phyloP scores from a whole-genome alignment of 2,329 filamentous ascomycete genomes.

The Aspergillus sojae region DNA sequence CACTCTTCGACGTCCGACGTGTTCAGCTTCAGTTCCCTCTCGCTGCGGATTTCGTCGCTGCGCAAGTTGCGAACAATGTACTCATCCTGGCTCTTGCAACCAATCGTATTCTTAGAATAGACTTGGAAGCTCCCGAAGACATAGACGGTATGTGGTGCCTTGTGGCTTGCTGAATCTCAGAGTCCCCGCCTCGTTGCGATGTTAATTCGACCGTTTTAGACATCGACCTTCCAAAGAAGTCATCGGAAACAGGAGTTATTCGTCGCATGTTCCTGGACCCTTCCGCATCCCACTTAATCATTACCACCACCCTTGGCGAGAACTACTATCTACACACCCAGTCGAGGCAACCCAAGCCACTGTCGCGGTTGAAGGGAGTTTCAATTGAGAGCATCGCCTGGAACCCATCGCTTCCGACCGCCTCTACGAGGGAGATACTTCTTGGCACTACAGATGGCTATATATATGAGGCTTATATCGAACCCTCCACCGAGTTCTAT shows the following conservation, averaged over 20 bases:
- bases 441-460: conserved; percentile 91
- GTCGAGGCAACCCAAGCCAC: conserved; percentile 79
- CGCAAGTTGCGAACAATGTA: conserved; percentile 96
- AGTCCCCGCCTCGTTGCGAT: conserved; percentile 2
- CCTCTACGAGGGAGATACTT: conserved; percentile 91
- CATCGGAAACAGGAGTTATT: conserved; percentile 88
- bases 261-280: conserved; percentile 96
- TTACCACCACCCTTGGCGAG: conserved; percentile 88
- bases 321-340: conserved; percentile 98
- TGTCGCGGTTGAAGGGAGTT: conserved; percentile 82
- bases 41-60: conserved; percentile 92
- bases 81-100: conserved; percentile 89
- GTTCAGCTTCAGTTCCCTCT: conserved; percentile 94
- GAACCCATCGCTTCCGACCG: conserved; percentile 90
- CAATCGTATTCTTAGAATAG: conserved; percentile 89
- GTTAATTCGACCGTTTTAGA: conserved; percentile 58
- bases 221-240: conserved; percentile 93
- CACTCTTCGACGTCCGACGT: conserved; percentile 83
- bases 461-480: conserved; percentile 93
- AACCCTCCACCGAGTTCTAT: conserved; percentile 93
- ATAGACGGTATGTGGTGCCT: conserved; percentile 70
- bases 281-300: conserved; percentile 89
- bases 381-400: conserved; percentile 88
- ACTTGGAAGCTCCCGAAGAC: conserved; percentile 88
- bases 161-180: background rate